These are phyloP conservation scores for Taxawa tesnikishii DNA, from an alignment of 2,329 filamentous ascomycete species.

Conservation along the genomic window DNA sequence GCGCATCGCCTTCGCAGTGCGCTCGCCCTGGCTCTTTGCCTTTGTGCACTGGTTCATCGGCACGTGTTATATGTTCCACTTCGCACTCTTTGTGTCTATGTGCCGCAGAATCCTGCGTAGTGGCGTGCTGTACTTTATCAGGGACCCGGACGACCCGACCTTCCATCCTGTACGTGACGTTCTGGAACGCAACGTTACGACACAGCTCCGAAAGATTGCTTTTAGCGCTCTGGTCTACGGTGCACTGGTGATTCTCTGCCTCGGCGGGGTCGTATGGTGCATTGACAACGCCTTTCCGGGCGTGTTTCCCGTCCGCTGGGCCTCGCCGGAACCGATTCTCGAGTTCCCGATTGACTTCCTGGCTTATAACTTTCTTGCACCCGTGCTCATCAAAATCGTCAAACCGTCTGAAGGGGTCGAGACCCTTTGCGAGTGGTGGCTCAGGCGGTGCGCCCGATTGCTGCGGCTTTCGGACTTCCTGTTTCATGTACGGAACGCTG, in stretches of 20 bases:
- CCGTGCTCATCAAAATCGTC: slow-evolving; percentile 70
- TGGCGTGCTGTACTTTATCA: slow-evolving; percentile 93
- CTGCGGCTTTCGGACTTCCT: slow-evolving; percentile 84
- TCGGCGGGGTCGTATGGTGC: slow-evolving; percentile 95
- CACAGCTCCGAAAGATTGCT: slow-evolving; percentile 87
- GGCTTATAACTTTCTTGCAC: slow-evolving; percentile 95
- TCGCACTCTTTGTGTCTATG: slow-evolving; percentile 97
- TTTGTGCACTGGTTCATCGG: slow-evolving; percentile 99
- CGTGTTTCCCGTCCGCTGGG: slow-evolving; percentile 85
- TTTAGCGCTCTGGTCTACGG: slow-evolving; percentile 96
- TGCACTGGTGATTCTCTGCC: slow-evolving; percentile 78
- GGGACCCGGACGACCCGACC: slow-evolving; percentile 93
- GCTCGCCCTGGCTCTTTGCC: slow-evolving; percentile 75
- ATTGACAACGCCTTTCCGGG: slow-evolving; percentile 54
- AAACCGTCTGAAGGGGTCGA: slow-evolving; percentile 77
- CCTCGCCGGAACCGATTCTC: slow-evolving; percentile 78
- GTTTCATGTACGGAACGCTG: slow-evolving; percentile 67
- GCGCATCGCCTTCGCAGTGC: slow-evolving; percentile 63
- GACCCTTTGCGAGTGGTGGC: slow-evolving; percentile 91
- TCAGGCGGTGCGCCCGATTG: slow-evolving; percentile 67
- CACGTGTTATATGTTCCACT: slow-evolving; percentile 99
- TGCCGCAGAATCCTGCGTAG: slow-evolving; percentile 94
- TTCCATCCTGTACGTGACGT: slow-evolving; percentile 97
- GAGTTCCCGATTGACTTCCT: slow-evolving; percentile 91
- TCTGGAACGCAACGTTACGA: slow-evolving; percentile 80